Evolutionary conservation across 176 grass and related monocot genomes (phyloP), one percentile per base, ranked within the genome.

Genomic region (Metroxylon sagu): DNA sequence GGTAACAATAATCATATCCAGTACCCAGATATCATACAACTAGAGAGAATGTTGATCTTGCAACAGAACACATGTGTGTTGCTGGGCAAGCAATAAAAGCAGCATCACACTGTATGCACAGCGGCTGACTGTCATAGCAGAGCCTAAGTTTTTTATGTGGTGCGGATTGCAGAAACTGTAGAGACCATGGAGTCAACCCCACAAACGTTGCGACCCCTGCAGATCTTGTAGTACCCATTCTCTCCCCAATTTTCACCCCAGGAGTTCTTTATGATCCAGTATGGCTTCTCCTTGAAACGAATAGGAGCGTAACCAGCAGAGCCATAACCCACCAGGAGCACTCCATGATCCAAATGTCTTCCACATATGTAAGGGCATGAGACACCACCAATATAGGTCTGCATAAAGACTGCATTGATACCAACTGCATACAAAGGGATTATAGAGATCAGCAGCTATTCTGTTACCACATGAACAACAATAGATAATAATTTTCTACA

Each of bases 191-290:
- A 84, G 76, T 88, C 89, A 3, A 88, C 89, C 28, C 89, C 84
- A 1, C 89, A 94, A 15, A 64, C 59, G 53, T 82, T 76, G 0
- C 62, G 31, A 5, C 89, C 89, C 67, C 84, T 84, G 67, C 89
- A 94, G 30, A 94, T 82, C 80, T 85, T 82, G 74, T 94, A 94
- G 69, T 94, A 88, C 10, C 89, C 84, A 12, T 48, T 78, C 74
- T 88, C 80, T 21, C 89, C 89, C 89, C 89, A 93, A 57, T 79
- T 84, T 62, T 88, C 84, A 12, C 84, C 89, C 89, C 89, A 94
- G 0, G 84, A 94, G 77, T 94, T 94, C 80, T 94, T 94, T 72
- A 94, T 94, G 77, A 94, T 88, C 89, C 89, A 94, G 61, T 85
- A 94, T 5, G 89, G 89, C 84, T 85, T 85, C 18, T 94, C 84